Conservation (phyloP, 306 rosid species). For the Dryas drummondii region DNA sequence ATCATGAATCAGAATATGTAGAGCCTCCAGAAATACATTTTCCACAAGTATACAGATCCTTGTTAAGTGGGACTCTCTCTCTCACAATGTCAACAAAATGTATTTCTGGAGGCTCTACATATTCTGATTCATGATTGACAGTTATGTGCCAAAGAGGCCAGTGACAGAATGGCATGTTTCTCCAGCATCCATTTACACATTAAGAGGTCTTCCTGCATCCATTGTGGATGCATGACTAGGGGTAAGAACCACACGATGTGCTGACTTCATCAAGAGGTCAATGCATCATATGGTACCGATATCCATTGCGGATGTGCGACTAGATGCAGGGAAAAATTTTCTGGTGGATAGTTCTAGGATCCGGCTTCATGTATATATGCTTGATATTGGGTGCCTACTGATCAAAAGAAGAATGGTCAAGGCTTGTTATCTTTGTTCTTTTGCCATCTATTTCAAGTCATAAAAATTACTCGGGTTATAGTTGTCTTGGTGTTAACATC, state of each 20-base stretch:
- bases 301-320: not conserved
- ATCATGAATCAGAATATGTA: too few relatives aligned
- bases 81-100: not conserved
- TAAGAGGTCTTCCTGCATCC: not conserved
- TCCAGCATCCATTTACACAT: too few relatives aligned
- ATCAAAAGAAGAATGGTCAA: conserved; percentile 10
- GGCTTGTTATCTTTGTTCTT: not conserved
- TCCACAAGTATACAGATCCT: not conserved
- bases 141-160: not conserved
- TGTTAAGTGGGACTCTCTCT: not conserved
- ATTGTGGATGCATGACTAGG: not conserved
- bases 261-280: not conserved
- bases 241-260: not conserved
- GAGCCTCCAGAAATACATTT: too few relatives aligned
- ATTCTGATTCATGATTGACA: too few relatives aligned
- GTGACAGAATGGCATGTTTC: not conserved
- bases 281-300: not conserved
- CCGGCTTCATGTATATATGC: not conserved
- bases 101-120: not conserved
- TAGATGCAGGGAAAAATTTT: not conserved
- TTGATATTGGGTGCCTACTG: not conserved
- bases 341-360: not conserved
- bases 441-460: not conserved
- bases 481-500: not conserved
- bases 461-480: not conserved